Conservation (phyloP, 257 asterid species). For the Ophiorrhiza pumila region DNA sequence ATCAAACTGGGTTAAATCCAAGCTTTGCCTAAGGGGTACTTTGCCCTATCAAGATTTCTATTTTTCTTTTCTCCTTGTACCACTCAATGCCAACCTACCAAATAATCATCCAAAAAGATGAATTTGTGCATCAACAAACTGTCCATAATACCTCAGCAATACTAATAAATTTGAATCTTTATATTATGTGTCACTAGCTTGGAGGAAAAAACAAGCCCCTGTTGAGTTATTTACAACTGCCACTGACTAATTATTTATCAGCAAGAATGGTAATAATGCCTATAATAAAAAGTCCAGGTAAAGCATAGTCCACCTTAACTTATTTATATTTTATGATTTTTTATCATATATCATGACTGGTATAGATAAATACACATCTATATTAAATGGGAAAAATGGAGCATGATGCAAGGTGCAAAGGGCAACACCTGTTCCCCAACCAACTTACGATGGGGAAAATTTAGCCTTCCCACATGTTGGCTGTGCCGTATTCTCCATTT, state of each 20-base stretch:
- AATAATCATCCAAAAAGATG: neutral
- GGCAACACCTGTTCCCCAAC: neutral
- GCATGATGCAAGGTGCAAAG: neutral
- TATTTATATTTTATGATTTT: neutral
- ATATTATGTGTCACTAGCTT: neutral
- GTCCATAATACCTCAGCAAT: neutral
- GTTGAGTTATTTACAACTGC: neutral
- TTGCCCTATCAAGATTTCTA: neutral
- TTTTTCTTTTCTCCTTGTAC: neutral
- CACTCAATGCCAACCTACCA: neutral
- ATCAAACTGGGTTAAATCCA: neutral
- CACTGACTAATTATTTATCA: neutral
- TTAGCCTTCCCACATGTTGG: neutral
- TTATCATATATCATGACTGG: neutral
- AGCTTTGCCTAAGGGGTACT: neutral
- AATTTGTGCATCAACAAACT: neutral
- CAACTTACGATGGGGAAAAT: neutral
- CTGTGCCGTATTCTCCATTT: neutral
- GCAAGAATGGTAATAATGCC: neutral
- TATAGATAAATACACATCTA: neutral
- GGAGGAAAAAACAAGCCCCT: neutral
- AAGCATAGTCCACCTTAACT: neutral
- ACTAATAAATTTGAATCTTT: neutral
- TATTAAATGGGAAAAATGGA: neutral
- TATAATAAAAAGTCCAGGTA: neutral